Conservation (phyloP, 2,329 filamentous ascomycete genomes). For the Myriosclerotinia duriaeana region DNA sequence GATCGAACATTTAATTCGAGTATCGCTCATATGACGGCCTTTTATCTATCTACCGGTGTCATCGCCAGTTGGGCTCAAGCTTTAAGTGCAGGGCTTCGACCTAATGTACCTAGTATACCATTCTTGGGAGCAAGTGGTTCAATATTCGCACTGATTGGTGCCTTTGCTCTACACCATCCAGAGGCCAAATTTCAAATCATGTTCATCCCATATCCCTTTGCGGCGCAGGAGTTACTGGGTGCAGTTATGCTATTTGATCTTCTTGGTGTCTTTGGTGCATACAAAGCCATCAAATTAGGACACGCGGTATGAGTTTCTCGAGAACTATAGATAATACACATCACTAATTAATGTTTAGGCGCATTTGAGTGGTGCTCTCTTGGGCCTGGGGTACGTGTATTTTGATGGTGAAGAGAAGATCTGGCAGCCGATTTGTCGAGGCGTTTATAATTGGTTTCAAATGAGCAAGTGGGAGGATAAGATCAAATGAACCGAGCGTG, state of each 20-base stretch:
- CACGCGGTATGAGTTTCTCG: constrained; percentile 12
- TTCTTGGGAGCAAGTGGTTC: constrained; percentile 15
- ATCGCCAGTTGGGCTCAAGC: constrained; percentile 15
- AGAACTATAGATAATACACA: no score
- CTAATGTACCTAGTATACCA: background rate
- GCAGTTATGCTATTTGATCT: constrained; percentile 12
- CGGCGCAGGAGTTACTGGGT: constrained; percentile 3
- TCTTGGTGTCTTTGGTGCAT: constrained; percentile 3
- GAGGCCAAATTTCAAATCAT: constrained; percentile 8
- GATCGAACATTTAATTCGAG: background rate
- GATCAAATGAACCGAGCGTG: background rate
- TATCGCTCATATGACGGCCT: constrained; percentile 15
- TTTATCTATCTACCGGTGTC: constrained; percentile 15
- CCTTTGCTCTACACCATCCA: background rate
- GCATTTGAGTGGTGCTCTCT: constrained; percentile 15
- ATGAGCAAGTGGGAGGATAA: constrained; percentile 8
- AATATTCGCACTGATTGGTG: background rate
- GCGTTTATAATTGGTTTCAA: constrained; percentile 1
- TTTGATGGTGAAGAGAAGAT: constrained; percentile 12
- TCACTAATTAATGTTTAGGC: background rate
- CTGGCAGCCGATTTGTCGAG: constrained; percentile 12
- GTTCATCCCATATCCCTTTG: constrained; percentile 12
- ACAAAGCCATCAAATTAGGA: background rate
- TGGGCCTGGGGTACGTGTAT: constrained; percentile 18
- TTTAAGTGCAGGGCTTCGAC: constrained; percentile 6